phyloP scores from a whole-genome alignment of 805 yeast genomes.

The Maudiozyma saulgeensis region DNA sequence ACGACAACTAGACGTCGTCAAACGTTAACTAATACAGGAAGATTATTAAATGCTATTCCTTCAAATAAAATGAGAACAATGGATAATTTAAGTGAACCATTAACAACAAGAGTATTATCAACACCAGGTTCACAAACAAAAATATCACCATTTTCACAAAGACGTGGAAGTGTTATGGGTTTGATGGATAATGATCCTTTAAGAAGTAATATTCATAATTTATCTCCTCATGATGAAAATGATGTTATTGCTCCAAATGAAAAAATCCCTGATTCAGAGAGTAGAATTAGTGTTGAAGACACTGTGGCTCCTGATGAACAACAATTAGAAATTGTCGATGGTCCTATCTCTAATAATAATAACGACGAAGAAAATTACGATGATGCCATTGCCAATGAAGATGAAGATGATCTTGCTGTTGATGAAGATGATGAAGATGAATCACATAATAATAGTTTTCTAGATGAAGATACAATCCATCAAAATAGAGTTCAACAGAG shows the following conservation, averaged over 20 bases:
- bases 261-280: not conserved
- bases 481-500: constrained; percentile 5
- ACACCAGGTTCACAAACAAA: not conserved
- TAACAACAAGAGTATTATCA: not conserved
- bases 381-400: not conserved
- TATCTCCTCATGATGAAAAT: not conserved
- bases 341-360: too few relatives aligned
- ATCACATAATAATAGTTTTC: not conserved
- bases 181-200: not conserved
- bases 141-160: not conserved
- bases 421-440: not conserved
- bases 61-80: not conserved
- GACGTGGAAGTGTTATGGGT: not conserved
- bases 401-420: not conserved
- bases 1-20: not conserved
- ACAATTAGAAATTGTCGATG: too few relatives aligned
- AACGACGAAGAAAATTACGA: not conserved
- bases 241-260: not conserved
- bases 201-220: not conserved
- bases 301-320: not conserved
- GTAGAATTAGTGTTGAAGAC: not conserved
- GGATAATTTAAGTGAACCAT: not conserved
- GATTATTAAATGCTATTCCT: not conserved
- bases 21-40: not conserved
- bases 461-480: not conserved